Base-by-base conservation (phyloP, 305 asterid genomes). In the Plantago lanceolata region DNA sequence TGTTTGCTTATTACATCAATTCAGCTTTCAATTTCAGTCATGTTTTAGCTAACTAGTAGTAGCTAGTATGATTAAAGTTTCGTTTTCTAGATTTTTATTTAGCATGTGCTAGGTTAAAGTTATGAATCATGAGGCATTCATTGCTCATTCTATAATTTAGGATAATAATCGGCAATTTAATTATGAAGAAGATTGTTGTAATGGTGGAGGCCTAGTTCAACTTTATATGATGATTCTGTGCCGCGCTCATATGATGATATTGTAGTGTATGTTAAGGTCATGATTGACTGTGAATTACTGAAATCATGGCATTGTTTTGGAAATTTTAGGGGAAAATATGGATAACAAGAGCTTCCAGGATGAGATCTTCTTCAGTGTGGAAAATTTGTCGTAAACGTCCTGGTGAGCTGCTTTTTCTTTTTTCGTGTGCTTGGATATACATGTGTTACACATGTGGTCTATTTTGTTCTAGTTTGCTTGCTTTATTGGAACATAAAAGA, bases 331-430 rank as follows among this genome's bases (percentile, higher is more conserved):
- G 87, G 15, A 76, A 71, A 50, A 15, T 73, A 28, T 87, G 95
- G 95, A 76, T 82, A 63, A 55, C 83, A 14, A 81, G 78, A 75
- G 95, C 89, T 63, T 74, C 95, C 12, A 78, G 79, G 68, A 61
- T 76, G 55, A 79, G 92, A 69, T 68, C 92, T 71, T 68, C 92
- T 74, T 87, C 95, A 2, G 84, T 63, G 19, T 81, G 85, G 88
- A 83, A 83, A 80, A 81, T 87, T 66, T 59, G 82, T 72, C 47
- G 74, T 63, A 87, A 85, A 61, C 95, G 84, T 57, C 95, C 95
- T 52, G 95, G 95, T 87, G 54, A 74, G n/a, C 47, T 62, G 50
- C 35, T 44, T 16, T n/a, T 63, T 45, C 21, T 29, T 26, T 8
- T 18, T 40, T 18, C 3, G n/a, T 19, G 5, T 21, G 14, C 51